Evolutionary conservation across 805 yeast genomes (phyloP).

Genomic region (Suhomyces prunicola): DNA sequence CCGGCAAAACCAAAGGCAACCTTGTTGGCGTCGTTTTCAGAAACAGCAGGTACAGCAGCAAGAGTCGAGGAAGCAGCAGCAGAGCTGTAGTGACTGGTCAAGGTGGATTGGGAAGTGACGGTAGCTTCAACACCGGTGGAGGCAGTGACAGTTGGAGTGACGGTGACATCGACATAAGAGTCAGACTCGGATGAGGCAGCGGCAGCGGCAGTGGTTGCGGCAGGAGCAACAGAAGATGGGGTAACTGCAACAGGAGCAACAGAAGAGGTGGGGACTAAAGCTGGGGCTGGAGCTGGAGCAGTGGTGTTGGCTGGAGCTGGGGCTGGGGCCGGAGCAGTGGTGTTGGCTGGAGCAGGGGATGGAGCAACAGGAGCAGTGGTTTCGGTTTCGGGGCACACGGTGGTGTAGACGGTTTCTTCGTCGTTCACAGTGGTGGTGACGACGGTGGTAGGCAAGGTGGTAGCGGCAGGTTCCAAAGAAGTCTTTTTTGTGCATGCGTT

Average conservation of each 20-base stretch:
- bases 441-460: conserved; percentile 4
- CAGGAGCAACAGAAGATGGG: conserved; percentile 7
- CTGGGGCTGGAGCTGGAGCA: conserved; percentile 8
- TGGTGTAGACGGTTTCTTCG: conserved; percentile 15
- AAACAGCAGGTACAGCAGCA: conserved; percentile 19
- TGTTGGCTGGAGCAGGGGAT: too few relatives aligned
- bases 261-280: conserved; percentile 3
- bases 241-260: conserved; percentile 3
- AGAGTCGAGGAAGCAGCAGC: conserved; percentile 9
- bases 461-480: conserved; percentile 11
- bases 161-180: conserved; percentile 47
- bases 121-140: conserved; percentile 45
- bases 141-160: conserved; percentile 48
- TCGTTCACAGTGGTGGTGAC: conserved; percentile 5
- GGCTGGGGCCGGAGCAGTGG: conserved; percentile 6
- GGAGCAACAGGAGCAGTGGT: conserved; percentile 2
- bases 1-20: conserved; percentile 37
- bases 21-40: conserved; percentile 28
- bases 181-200: conserved; percentile 24
- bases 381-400: conserved; percentile 14
- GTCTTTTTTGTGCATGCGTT: conserved; percentile 23
- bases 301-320: conserved; percentile 7
- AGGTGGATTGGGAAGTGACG: conserved; percentile 33
- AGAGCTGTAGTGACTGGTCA: conserved; percentile 29
- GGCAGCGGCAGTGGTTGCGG: conserved; percentile 6